Percentiles rank a stretch among this genome's conserved stretches.
phyloP scores from a whole-genome alignment of 2,329 filamentous ascomycete species.

The Ophiostoma sp. region DNA sequence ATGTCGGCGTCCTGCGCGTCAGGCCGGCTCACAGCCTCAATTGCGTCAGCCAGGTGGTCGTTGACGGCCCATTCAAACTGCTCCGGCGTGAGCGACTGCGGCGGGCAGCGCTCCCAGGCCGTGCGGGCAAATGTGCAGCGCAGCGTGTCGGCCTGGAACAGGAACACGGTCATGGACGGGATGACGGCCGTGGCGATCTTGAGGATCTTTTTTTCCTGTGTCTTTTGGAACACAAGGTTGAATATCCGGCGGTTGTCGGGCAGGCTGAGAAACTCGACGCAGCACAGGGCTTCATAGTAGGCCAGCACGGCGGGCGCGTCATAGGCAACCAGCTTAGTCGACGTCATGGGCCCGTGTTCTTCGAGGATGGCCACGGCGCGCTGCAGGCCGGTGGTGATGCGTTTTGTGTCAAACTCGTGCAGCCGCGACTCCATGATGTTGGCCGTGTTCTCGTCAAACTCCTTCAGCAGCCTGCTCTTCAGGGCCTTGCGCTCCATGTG shows the following conservation, averaged over 20 bases:
- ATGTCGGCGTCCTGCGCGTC: constrained; percentile 44
- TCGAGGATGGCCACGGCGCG: constrained; percentile 47
- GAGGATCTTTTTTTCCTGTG: constrained; percentile 73
- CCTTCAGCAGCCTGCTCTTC: constrained; percentile 56
- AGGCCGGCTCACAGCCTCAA: constrained; percentile 57
- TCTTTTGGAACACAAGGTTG: constrained; percentile 73
- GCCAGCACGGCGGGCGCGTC: constrained; percentile 63
- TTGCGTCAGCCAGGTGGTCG: constrained; percentile 62
- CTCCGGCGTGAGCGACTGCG: constrained; percentile 56
- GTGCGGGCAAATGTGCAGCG: constrained; percentile 63
- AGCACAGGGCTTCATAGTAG: constrained; percentile 84
- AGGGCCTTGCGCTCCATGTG: constrained; percentile 62
- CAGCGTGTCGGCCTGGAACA: constrained; percentile 66
- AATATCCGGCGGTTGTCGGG: constrained; percentile 56
- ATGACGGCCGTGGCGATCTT: constrained; percentile 67
- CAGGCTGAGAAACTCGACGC: constrained; percentile 65
- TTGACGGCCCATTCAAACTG: constrained; percentile 87
- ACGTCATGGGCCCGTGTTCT: constrained; percentile 44
- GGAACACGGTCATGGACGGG: constrained; percentile 77
- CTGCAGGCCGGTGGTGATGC: constrained; percentile 39
- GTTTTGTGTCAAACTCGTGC: constrained; percentile 36
- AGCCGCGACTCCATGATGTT: constrained; percentile 40
- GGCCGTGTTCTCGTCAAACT: constrained; percentile 40
- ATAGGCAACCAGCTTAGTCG: constrained; percentile 43
- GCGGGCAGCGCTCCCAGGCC: constrained; percentile 62